phyloP scores from a whole-genome alignment of 192 early-diverging fungal genomes.

The Neocallimastix lanati region DNA sequence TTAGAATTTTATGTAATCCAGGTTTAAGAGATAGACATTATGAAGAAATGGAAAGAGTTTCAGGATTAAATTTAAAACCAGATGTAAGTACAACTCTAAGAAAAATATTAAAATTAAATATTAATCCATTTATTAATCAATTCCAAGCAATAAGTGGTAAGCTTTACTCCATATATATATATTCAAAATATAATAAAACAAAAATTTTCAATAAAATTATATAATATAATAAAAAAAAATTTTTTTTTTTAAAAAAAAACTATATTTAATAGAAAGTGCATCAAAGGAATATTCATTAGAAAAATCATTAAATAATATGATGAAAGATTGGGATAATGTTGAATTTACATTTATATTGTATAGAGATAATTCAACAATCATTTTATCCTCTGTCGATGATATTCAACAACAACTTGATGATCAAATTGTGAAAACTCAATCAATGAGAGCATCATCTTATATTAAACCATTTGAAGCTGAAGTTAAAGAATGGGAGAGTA shows the following conservation, averaged over 20 bases:
- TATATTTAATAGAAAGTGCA: conserved; percentile 20
- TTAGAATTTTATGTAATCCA: conserved; percentile 39
- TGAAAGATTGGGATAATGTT: conserved; percentile 33
- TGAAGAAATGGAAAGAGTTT: conserved; percentile 17
- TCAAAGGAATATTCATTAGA: conserved; percentile 45
- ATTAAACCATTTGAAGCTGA: conserved; percentile 44
- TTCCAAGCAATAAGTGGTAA: conserved; percentile 42
- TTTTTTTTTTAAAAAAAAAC: not conserved
- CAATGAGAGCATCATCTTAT: conserved; percentile 45
- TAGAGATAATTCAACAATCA: conserved; percentile 36
- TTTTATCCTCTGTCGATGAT: conserved; percentile 33
- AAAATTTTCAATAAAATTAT: too few species aligned
- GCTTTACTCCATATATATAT: too few species aligned
- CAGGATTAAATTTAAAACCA: conserved; percentile 29
- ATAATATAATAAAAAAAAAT: conserved; percentile 5
- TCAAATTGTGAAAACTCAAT: conserved; percentile 49
- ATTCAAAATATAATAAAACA: too few species aligned
- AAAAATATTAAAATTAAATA: conserved; percentile 38
- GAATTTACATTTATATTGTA: conserved; percentile 33
- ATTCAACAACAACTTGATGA: conserved; percentile 43
- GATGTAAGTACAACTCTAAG: conserved; percentile 24
- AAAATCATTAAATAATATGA: conserved; percentile 44
- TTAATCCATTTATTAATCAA: conserved; percentile 22
- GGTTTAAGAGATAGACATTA: conserved; percentile 42
- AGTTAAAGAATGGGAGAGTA: conserved; percentile 41